A percentile compares a stretch with the other conserved stretches of the same genome.
These are phyloP conservation scores for Fusarium robinianum DNA, from an alignment of 2,329 filamentous ascomycete species.

Conservation along the genomic window DNA sequence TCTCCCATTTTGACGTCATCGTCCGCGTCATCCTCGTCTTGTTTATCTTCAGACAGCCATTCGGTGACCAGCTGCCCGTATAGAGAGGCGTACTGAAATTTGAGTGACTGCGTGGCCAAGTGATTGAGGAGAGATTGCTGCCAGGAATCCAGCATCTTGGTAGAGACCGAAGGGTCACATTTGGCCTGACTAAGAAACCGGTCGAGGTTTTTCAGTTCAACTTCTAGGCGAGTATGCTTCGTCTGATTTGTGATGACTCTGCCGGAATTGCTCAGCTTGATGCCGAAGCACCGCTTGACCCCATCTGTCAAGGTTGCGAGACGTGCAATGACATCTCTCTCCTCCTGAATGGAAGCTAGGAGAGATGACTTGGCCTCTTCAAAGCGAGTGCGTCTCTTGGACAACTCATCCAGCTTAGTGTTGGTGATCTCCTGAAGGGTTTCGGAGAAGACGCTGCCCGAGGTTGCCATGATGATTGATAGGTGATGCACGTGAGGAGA, in stretches of 20 bases:
- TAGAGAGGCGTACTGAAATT: slow-evolving; percentile 50
- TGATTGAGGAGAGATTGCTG: slow-evolving; percentile 44
- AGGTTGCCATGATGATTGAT: slow-evolving; percentile 33
- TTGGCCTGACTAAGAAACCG: slow-evolving; percentile 47
- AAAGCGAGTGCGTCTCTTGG: slow-evolving; percentile 45
- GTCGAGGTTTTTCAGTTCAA: slow-evolving; percentile 46
- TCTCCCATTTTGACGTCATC: slow-evolving; percentile 39
- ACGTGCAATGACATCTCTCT: slow-evolving; percentile 38
- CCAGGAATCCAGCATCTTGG: slow-evolving; percentile 40
- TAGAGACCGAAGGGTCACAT: slow-evolving; percentile 48
- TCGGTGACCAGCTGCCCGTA: slow-evolving; percentile 54
- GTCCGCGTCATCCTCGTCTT: slow-evolving; percentile 9
- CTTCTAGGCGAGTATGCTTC: slow-evolving; percentile 36
- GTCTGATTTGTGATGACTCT: slow-evolving; percentile 32
- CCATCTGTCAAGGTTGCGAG: slow-evolving; percentile 42
- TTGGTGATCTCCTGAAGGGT: slow-evolving; percentile 50
- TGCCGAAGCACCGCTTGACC: slow-evolving; percentile 43
- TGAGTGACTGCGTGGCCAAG: slow-evolving; percentile 48
- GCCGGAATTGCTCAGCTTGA: slow-evolving; percentile 38
- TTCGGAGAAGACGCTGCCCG: slow-evolving; percentile 47
- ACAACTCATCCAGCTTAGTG: slow-evolving; percentile 50
- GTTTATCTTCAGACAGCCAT: slow-evolving; percentile 46
- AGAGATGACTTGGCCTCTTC: slow-evolving; percentile 42
- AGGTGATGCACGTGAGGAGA: neutral
- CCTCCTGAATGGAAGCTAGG: slow-evolving; percentile 35